These are phyloP conservation scores for Solanum ossicruentum DNA, from an alignment of 257 asterid species.

Conservation along the genomic window DNA sequence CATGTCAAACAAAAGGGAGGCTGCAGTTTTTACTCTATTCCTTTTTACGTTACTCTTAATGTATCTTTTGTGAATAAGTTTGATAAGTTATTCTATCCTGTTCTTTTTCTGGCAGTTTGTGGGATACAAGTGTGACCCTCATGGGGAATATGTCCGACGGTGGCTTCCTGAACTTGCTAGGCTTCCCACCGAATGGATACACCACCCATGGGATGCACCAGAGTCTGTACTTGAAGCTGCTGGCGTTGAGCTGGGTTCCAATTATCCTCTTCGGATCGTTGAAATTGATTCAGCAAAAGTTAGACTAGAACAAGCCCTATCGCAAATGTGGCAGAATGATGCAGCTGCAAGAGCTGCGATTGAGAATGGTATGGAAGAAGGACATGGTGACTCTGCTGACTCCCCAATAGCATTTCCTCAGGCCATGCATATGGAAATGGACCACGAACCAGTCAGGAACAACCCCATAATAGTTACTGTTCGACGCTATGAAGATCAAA, in stretches of 20 bases:
- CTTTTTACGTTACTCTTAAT: background rate
- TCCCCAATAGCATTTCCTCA: slow-evolving; percentile 65
- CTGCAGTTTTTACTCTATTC: background rate
- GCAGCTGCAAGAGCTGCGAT: slow-evolving; percentile 47
- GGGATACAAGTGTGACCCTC: slow-evolving; percentile 80
- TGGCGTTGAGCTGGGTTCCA: slow-evolving; percentile 87
- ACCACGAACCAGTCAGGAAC: slow-evolving; percentile 42
- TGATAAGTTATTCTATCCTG: background rate
- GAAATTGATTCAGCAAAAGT: slow-evolving; percentile 60
- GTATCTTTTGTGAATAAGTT: background rate
- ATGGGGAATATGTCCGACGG: slow-evolving; percentile 88
- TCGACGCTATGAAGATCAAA: slow-evolving; percentile 66
- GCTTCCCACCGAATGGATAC: slow-evolving; percentile 91
- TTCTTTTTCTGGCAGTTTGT: slow-evolving; percentile 38
- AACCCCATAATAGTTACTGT: slow-evolving; percentile 14
- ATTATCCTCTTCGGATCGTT: slow-evolving; percentile 75
- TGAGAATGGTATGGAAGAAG: slow-evolving; percentile 79
- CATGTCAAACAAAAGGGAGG: background rate
- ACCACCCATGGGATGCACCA: slow-evolving; percentile 90
- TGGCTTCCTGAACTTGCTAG: slow-evolving; percentile 96
- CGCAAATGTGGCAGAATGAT: slow-evolving; percentile 79
- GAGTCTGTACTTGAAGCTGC: slow-evolving; percentile 87
- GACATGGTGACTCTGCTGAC: slow-evolving; percentile 87
- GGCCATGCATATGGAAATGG: slow-evolving; percentile 57
- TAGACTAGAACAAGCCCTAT: slow-evolving; percentile 58